Evolutionary conservation across 257 asterid species (phyloP).

Genomic region (Solanum appendiculatum): DNA sequence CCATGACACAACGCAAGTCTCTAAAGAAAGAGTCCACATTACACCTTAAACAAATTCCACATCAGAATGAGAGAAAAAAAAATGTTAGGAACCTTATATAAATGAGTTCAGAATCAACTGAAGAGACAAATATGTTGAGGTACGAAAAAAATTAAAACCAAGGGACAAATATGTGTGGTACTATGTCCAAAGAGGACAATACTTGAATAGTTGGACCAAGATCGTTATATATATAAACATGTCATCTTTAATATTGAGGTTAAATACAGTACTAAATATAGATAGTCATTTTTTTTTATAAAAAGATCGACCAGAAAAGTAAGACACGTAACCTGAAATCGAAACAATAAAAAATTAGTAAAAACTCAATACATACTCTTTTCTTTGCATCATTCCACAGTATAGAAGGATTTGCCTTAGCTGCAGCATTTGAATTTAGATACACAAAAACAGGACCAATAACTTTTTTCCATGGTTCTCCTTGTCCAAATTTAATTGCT

Average conservation of each 20-base stretch:
- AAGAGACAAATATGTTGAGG: too few relatives aligned
- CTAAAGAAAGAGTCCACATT: not conserved
- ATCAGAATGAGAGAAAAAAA: not conserved
- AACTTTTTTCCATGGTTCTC: conserved; percentile 65
- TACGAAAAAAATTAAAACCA: too few relatives aligned
- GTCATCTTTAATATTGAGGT: not conserved
- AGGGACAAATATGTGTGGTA: too few relatives aligned
- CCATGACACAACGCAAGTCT: not conserved
- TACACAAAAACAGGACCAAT: conserved; percentile 51
- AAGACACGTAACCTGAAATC: not conserved
- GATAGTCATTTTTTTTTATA: not conserved
- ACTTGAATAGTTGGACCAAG: not conserved
- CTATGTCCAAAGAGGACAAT: not conserved
- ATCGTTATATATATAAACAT: too few relatives aligned
- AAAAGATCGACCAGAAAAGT: not conserved
- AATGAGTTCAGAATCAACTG: not conserved
- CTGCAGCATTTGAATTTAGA: conserved; percentile 28
- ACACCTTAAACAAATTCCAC: not conserved
- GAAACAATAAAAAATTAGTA: too few relatives aligned
- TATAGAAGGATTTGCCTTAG: conserved; percentile 23
- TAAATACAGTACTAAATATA: not conserved
- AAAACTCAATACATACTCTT: conserved; percentile 23
- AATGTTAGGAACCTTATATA: not conserved
- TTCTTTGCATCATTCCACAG: conserved; percentile 58
- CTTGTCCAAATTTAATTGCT: conserved; percentile 24